Conservation (phyloP, 2,329 filamentous ascomycete genomes). For the Penicillium sp. region DNA sequence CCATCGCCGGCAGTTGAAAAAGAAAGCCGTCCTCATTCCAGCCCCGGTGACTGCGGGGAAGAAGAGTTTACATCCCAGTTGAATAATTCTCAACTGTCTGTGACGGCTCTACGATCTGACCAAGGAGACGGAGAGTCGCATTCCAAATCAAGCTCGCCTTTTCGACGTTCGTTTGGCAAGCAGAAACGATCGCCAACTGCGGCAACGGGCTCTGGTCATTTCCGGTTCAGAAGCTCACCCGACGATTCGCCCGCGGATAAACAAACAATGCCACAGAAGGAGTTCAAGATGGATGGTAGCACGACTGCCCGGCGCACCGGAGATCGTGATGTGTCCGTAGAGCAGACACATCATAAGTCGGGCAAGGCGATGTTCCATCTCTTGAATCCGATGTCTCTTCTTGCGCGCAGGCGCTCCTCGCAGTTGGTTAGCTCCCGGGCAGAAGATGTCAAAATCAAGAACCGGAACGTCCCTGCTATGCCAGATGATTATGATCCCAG, state of each 20-base stretch:
- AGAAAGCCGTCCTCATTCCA: slow-evolving; percentile 31
- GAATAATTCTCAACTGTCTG: slow-evolving; percentile 29
- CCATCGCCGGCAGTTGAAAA: slow-evolving; percentile 28
- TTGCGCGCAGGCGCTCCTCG: slow-evolving; percentile 56
- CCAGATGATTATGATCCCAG: slow-evolving; percentile 63
- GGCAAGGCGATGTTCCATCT: slow-evolving; percentile 55
- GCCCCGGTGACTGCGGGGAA: slow-evolving; percentile 28
- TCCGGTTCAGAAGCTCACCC: slow-evolving; percentile 30
- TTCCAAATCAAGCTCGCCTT: slow-evolving; percentile 36
- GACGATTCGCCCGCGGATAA: slow-evolving; percentile 29
- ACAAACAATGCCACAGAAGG: slow-evolving; percentile 21
- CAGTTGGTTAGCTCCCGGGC: slow-evolving; percentile 49
- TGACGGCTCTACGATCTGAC: slow-evolving; percentile 21
- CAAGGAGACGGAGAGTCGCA: slow-evolving; percentile 27
- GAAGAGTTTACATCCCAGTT: slow-evolving; percentile 25
- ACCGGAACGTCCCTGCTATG: slow-evolving; percentile 51
- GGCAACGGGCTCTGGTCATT: slow-evolving; percentile 24
- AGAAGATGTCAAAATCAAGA: slow-evolving; percentile 52
- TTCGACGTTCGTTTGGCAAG: slow-evolving; percentile 37
- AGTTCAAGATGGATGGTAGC: slow-evolving; percentile 26
- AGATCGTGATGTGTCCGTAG: slow-evolving; percentile 30
- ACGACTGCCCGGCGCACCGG: slow-evolving; percentile 21
- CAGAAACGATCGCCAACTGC: slow-evolving; percentile 32
- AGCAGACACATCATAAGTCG: slow-evolving; percentile 32
- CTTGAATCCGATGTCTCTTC: slow-evolving; percentile 60